Conservation (phyloP, 2,329 filamentous ascomycete species). For the Fusarium zealandicum region DNA sequence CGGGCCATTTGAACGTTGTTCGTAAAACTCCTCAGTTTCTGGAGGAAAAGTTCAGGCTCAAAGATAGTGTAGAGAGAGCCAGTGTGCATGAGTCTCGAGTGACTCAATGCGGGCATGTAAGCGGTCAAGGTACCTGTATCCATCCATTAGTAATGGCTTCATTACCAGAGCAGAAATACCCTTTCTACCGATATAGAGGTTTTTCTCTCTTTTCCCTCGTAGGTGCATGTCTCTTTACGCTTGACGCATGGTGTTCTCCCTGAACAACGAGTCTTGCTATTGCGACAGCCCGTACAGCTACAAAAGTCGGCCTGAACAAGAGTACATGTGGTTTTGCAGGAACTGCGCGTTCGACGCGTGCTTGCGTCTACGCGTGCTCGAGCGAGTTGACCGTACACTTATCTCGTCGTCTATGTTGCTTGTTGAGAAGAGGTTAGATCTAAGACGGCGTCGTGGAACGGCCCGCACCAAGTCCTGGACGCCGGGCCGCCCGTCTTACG, state of each 20-base stretch:
- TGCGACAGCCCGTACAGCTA: slow-evolving; percentile 32
- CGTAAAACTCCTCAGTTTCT: slow-evolving; percentile 20
- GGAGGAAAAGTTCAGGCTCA: slow-evolving; percentile 16
- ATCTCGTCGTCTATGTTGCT: slow-evolving; percentile 11
- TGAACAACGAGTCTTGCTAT: slow-evolving; percentile 30
- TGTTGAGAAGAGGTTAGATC: too few relatives aligned
- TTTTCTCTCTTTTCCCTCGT: slow-evolving; percentile 34
- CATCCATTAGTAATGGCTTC: not conserved
- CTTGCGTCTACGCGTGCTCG: slow-evolving; percentile 7
- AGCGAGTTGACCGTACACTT: not conserved
- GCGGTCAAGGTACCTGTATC: slow-evolving; percentile 25
- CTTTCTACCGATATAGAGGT: slow-evolving; percentile 21
- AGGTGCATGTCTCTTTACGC: slow-evolving; percentile 25
- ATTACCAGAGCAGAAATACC: not conserved
- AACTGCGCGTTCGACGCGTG: slow-evolving; percentile 25
- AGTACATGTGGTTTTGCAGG: not conserved
- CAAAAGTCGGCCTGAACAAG: not conserved
- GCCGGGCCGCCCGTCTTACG: too few relatives aligned
- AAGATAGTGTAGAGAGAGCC: slow-evolving; percentile 29
- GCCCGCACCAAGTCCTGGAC: too few relatives aligned
- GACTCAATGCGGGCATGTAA: slow-evolving; percentile 25
- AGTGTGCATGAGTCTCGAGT: slow-evolving; percentile 28
- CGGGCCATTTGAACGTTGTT: not conserved
- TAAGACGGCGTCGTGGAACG: too few relatives aligned
- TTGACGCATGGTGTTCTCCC: slow-evolving; percentile 25